A percentile compares a stretch with the other conserved stretches of the same genome.
phyloP scores from a whole-genome alignment of 2,329 filamentous ascomycete species.

The Magnaporthiopsis rhizophila region DNA sequence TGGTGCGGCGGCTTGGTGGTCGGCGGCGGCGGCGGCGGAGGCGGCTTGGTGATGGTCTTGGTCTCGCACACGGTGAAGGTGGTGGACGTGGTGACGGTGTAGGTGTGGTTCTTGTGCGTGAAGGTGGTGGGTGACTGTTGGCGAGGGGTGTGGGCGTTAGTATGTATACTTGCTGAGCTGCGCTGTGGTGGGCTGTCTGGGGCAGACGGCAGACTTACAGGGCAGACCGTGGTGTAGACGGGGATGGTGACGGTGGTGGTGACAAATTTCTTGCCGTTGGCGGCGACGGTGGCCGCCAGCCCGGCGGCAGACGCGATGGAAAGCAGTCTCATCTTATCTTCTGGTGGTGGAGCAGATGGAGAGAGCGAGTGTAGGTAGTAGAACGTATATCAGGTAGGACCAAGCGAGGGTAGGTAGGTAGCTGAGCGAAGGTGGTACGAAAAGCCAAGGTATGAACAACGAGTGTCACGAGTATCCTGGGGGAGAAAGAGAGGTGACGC shows the following conservation, averaged over 20 bases:
- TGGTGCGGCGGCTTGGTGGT: neutral
- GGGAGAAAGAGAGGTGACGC: too few species aligned
- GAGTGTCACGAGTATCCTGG: too few species aligned
- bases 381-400: too few species aligned
- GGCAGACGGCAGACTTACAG: slow-evolving; percentile 15
- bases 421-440: too few species aligned
- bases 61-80: slow-evolving; percentile 28
- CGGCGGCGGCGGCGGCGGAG: neutral
- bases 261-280: slow-evolving; percentile 17
- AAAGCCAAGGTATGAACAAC: too few species aligned
- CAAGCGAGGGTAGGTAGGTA: too few species aligned
- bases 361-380: too few species aligned
- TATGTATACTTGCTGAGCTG: neutral
- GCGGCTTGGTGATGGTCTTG: slow-evolving; percentile 3
- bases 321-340: slow-evolving; percentile 3
- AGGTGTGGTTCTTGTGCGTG: slow-evolving; percentile 32
- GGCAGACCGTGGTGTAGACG: slow-evolving; percentile 34
- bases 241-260: slow-evolving; percentile 28
- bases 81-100: slow-evolving; percentile 32
- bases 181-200: too few species aligned
- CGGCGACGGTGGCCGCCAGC: neutral
- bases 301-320: slow-evolving; percentile 1
- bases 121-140: slow-evolving; percentile 25
- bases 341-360: too few species aligned
- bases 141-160: neutral